Conservation (phyloP, 768 basidiomycete genomes). For the Cytidiella melzeri region DNA sequence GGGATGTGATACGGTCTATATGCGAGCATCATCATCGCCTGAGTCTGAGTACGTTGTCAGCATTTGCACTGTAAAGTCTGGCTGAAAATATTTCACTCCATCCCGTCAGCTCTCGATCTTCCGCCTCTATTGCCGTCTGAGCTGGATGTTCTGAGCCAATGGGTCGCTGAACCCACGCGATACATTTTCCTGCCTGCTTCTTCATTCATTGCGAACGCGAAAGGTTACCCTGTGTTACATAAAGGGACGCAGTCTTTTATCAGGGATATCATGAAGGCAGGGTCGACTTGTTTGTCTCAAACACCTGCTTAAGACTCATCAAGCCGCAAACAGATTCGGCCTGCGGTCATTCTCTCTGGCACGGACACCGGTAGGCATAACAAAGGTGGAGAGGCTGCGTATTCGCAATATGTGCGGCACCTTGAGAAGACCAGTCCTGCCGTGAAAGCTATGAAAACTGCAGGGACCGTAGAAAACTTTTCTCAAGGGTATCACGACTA, state of each 20-base stretch:
- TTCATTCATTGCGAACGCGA: slow-evolving; percentile 90
- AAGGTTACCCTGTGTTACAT: slow-evolving; percentile 94
- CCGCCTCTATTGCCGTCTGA: slow-evolving; percentile 81
- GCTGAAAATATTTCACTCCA: slow-evolving; percentile 5
- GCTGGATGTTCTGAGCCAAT: slow-evolving; percentile 70
- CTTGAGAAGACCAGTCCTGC: slow-evolving; percentile 72
- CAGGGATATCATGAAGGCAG: slow-evolving; percentile 80
- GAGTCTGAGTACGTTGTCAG: slow-evolving; percentile 52
- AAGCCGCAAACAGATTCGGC: slow-evolving; percentile 58
- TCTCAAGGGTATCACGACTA: slow-evolving; percentile 93
- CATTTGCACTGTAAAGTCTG: slow-evolving; percentile 3
- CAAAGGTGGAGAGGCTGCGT: slow-evolving; percentile 79
- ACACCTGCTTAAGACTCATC: background rate
- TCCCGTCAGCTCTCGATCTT: slow-evolving; percentile 74
- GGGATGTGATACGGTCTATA: slow-evolving; percentile 89
- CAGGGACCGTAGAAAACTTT: slow-evolving; percentile 82
- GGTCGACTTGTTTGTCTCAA: slow-evolving; percentile 17
- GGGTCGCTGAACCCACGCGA: slow-evolving; percentile 91
- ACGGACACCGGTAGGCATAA: slow-evolving; percentile 60
- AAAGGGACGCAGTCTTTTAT: slow-evolving; percentile 92
- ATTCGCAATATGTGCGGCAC: slow-evolving; percentile 84
- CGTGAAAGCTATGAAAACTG: slow-evolving; percentile 54
- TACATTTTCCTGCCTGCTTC: slow-evolving; percentile 85
- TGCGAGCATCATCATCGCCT: slow-evolving; percentile 79
- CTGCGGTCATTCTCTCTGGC: slow-evolving; percentile 76